Conservation (phyloP, 2,329 filamentous ascomycete genomes). For the Byssothecium circinans region DNA sequence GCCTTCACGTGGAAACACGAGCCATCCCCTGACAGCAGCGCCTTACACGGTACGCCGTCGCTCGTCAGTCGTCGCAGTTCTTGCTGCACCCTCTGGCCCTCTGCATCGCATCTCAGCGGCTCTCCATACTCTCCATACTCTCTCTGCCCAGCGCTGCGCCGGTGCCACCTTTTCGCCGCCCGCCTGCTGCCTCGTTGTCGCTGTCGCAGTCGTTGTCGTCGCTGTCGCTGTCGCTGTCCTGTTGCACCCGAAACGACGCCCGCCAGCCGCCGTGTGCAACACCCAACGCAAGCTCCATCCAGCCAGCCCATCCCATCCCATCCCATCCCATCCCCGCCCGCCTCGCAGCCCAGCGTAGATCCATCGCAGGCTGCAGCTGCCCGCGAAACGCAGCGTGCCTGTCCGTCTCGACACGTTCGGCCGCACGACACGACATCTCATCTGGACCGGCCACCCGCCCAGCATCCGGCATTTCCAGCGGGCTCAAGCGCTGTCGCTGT, state of each 20-base stretch:
- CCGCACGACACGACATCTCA: too few relatives aligned
- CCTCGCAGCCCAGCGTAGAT: slow-evolving; percentile 14
- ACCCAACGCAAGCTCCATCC: not conserved
- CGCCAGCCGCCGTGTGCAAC: slow-evolving; percentile 10
- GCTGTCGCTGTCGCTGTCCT: not conserved
- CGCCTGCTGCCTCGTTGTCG: not conserved
- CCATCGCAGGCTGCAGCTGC: slow-evolving; percentile 28
- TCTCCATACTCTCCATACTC: too few relatives aligned
- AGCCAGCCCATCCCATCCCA: not conserved
- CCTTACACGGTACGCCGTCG: not conserved
- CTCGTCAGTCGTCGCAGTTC: too few relatives aligned
- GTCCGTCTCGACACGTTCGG: slow-evolving; percentile 4
- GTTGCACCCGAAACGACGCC: not conserved
- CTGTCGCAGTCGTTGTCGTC: not conserved
- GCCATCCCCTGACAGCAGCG: slow-evolving; percentile 8
- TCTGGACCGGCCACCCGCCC: too few relatives aligned
- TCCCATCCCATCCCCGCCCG: not conserved
- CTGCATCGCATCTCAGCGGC: not conserved
- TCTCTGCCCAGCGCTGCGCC: not conserved
- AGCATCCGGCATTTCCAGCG: too few relatives aligned
- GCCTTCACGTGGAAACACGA: slow-evolving; percentile 36
- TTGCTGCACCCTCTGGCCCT: too few relatives aligned
- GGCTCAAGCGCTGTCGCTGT: too few relatives aligned
- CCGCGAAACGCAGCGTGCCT: slow-evolving; percentile 22
- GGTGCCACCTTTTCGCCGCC: not conserved